These are phyloP conservation scores for Venturiaceae sp. DNA, from an alignment of 2,329 filamentous ascomycete genomes.

Conservation along the genomic window DNA sequence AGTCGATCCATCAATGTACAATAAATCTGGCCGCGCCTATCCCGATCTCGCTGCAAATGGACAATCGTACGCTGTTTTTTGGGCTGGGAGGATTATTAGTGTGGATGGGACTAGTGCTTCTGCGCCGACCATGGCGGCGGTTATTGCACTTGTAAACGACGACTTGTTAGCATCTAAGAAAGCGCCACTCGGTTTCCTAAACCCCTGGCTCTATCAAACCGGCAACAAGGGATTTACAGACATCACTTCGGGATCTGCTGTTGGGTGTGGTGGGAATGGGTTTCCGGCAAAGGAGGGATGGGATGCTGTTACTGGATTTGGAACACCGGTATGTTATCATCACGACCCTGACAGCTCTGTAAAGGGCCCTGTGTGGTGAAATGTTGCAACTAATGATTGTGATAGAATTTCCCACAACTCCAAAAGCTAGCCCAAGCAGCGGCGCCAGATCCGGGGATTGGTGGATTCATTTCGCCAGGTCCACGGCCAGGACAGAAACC, in stretches of 20 bases:
- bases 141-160: constrained; percentile 50
- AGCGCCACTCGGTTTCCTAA: constrained; percentile 41
- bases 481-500: not conserved
- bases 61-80: constrained; percentile 1
- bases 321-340: constrained; percentile 26
- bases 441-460: not conserved
- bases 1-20: constrained; percentile 14
- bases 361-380: no score
- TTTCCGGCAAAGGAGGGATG: constrained; percentile 28
- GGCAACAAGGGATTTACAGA: constrained; percentile 15
- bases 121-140: constrained; percentile 41
- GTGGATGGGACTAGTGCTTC: constrained; percentile 10
- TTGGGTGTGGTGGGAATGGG: constrained; percentile 19
- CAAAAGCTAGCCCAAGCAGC: not conserved
- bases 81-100: not conserved
- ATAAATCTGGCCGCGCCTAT: constrained; percentile 8
- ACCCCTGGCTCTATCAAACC: constrained; percentile 41
- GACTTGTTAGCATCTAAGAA: constrained; percentile 36
- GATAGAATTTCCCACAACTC: not conserved
- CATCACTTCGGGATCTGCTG: constrained; percentile 21
- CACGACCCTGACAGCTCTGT: no score
- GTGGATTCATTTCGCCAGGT: not conserved
- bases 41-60: constrained; percentile 8
- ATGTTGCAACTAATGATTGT: not conserved
- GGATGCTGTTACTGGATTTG: constrained; percentile 41